Conservation (phyloP, 768 basidiomycete species). For the Tricholomella constricta region DNA sequence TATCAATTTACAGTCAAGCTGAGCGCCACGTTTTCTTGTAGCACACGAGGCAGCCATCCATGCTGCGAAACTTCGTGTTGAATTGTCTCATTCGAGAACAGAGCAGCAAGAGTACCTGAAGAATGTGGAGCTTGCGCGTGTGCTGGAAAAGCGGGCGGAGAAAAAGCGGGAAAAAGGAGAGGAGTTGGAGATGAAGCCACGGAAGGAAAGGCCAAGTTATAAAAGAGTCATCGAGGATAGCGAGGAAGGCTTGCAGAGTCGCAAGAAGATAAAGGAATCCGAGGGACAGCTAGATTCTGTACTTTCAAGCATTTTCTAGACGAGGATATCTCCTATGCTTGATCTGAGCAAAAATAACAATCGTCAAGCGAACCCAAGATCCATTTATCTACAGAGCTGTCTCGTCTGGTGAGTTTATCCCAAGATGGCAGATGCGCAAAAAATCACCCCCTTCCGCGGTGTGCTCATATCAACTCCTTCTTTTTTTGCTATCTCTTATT, state of each 20-base stretch:
- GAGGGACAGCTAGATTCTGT: conserved; percentile 18
- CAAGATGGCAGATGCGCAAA: too few relatives aligned
- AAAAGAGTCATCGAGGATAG: conserved; percentile 31
- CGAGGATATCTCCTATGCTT: not conserved
- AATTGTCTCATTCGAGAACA: conserved; percentile 81
- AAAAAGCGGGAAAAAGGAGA: conserved; percentile 62
- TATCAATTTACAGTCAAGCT: not conserved
- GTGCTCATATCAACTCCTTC: too few relatives aligned
- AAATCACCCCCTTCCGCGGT: too few relatives aligned
- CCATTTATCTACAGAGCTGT: too few relatives aligned
- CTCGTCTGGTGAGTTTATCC: too few relatives aligned
- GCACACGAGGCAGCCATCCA: conserved; percentile 94
- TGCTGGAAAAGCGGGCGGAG: conserved; percentile 79
- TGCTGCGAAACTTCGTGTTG: conserved; percentile 85
- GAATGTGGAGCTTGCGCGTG: conserved; percentile 91
- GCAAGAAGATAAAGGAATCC: conserved; percentile 31
- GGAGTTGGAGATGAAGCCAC: conserved; percentile 44
- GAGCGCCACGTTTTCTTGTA: conserved; percentile 29
- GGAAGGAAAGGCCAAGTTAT: conserved; percentile 26
- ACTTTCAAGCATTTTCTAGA: conserved; percentile 20
- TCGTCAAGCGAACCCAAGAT: too few relatives aligned
- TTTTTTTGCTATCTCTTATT: too few relatives aligned
- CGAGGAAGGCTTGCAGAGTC: conserved; percentile 15
- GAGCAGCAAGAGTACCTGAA: conserved; percentile 93
- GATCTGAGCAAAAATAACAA: too few relatives aligned